Percentiles rank a stretch among this genome's conserved stretches.
Evolutionary conservation across 2,329 filamentous ascomycete genomes (phyloP).

Genomic region (Cercospora sojina): DNA sequence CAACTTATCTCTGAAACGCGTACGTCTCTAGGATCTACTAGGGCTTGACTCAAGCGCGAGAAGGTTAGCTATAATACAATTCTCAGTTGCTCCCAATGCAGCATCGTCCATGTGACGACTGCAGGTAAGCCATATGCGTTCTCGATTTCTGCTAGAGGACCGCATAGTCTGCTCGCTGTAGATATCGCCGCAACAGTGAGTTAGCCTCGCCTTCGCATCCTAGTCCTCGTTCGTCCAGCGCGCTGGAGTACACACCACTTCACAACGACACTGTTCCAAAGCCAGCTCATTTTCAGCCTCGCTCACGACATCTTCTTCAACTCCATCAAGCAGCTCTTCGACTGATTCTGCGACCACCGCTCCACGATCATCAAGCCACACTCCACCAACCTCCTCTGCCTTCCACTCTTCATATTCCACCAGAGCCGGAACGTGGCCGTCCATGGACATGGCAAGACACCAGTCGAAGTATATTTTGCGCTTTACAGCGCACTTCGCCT

Average conservation of each 20-base stretch:
- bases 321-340: not conserved
- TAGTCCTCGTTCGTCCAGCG: not conserved
- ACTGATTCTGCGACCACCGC: not conserved
- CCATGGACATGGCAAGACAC: constrained; percentile 12
- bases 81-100: not conserved
- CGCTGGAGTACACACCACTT: not conserved
- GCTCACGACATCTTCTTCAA: not conserved
- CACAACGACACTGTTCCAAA: not conserved
- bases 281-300: not conserved
- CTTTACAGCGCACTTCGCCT: constrained; percentile 16
- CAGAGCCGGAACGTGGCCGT: constrained; percentile 5
- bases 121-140: not conserved
- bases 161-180: not conserved
- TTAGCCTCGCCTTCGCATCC: not conserved
- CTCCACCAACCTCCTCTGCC: constrained; percentile 24
- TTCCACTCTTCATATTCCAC: constrained; percentile 24
- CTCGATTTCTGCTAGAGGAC: not conserved
- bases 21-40: not conserved
- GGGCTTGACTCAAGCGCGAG: not conserved
- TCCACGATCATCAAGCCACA: constrained; percentile 13
- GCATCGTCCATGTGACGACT: not conserved
- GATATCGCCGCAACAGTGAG: not conserved
- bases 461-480: constrained; percentile 22
- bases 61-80: not conserved
- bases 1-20: not conserved